Conservation (phyloP, 345 rosid species). For the Gossypium longicalyx region DNA sequence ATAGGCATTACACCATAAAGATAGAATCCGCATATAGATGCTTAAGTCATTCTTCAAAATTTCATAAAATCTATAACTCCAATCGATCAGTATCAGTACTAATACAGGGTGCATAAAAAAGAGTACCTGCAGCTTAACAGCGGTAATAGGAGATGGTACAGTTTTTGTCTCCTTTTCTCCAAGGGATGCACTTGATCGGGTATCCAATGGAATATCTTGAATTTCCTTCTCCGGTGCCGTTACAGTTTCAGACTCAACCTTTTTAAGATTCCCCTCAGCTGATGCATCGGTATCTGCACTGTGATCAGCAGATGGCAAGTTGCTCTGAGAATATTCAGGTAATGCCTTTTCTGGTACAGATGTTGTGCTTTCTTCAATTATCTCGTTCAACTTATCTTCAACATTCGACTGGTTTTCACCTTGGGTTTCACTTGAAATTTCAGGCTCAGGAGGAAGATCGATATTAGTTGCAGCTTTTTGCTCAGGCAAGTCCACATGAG, state of each 20-base stretch:
- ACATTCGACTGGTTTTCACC: conserved; percentile 23
- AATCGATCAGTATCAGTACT: background rate
- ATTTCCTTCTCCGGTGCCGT: conserved; percentile 34
- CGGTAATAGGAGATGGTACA: conserved; percentile 10
- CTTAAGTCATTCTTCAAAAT: background rate
- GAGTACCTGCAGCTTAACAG: conserved; percentile 35
- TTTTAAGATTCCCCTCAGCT: conserved; percentile 26
- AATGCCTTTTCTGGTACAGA: conserved; percentile 30
- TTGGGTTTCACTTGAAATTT: conserved; percentile 24
- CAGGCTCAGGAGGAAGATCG: conserved; percentile 26
- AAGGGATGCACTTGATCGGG: conserved; percentile 24
- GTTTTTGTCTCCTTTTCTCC: conserved; percentile 23
- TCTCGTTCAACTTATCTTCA: conserved; percentile 33
- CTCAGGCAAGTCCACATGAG: conserved; percentile 25
- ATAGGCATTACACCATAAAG: background rate
- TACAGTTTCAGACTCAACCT: conserved; percentile 31
- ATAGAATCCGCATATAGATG: background rate
- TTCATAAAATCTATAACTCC: background rate
- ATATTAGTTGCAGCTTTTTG: conserved; percentile 31
- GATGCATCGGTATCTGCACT: conserved; percentile 25
- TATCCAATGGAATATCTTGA: conserved; percentile 22
- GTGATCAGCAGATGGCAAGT: conserved; percentile 28
- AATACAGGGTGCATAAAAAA: background rate
- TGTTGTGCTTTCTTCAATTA: conserved; percentile 29
- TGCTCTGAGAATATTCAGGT: conserved; percentile 23